These are phyloP conservation scores for Fusarium sp. DNA, from an alignment of 2,329 filamentous ascomycete genomes.

Conservation along the genomic window DNA sequence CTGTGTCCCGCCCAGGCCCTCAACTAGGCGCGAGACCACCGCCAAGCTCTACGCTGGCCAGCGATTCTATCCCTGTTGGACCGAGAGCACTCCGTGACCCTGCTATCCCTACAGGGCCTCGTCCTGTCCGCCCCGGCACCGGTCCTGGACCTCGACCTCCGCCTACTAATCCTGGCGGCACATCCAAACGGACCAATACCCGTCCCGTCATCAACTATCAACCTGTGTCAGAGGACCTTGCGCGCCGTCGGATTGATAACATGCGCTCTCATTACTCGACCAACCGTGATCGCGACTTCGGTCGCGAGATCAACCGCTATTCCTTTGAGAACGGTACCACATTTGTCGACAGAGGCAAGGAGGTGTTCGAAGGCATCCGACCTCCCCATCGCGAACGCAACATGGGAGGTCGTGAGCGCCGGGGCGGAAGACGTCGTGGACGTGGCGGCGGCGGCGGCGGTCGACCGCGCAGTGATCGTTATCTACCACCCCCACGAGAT, in stretches of 20 bases:
- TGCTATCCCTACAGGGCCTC: slow-evolving; percentile 53
- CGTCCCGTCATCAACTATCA: slow-evolving; percentile 60
- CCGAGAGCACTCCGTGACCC: slow-evolving; percentile 50
- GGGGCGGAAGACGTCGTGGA: slow-evolving; percentile 52
- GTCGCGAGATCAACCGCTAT: slow-evolving; percentile 73
- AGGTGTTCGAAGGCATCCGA: slow-evolving; percentile 74
- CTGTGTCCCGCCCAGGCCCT: slow-evolving; percentile 35
- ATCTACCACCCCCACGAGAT: slow-evolving; percentile 46
- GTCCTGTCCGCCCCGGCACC: slow-evolving; percentile 53
- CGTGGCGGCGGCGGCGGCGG: slow-evolving; percentile 48
- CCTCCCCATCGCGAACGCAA: slow-evolving; percentile 66
- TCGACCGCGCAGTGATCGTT: slow-evolving; percentile 52
- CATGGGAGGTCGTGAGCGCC: slow-evolving; percentile 52
- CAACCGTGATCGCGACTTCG: slow-evolving; percentile 57
- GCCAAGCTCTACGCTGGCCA: slow-evolving; percentile 37
- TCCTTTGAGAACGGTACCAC: slow-evolving; percentile 76
- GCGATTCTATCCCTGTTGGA: slow-evolving; percentile 55
- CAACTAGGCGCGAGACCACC: slow-evolving; percentile 34
- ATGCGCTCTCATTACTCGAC: slow-evolving; percentile 63
- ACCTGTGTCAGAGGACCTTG: slow-evolving; percentile 74
- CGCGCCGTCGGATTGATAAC: slow-evolving; percentile 71
- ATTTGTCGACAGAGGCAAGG: slow-evolving; percentile 79
- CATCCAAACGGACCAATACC: slow-evolving; percentile 55
- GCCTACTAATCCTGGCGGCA: slow-evolving; percentile 36
- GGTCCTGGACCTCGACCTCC: slow-evolving; percentile 46